Base-by-base conservation (phyloP, 306 rosid species). In the Sicyos edulis region DNA sequence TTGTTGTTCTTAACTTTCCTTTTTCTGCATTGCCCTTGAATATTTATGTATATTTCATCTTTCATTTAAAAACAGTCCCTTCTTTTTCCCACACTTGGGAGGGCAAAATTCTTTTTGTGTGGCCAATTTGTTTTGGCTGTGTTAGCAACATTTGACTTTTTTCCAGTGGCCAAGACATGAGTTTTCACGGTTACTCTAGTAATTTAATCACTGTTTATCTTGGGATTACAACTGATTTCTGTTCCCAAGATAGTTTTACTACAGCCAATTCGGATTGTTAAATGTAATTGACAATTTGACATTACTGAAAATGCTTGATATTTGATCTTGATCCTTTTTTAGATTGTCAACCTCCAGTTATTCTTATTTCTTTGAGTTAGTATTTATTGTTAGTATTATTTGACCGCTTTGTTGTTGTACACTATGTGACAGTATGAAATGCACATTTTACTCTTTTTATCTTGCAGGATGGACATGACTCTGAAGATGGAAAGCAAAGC, bases 401-500 rank as follows among this genome's bases (percentile, higher is more conserved):
- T 69, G 55, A 10, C 59, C 13, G 14, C 34, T 68, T 68, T 68
- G 15, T 67, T 67, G 42, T 6, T 40, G 72, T 67, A 19, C 26
- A 7, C 16, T 69, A 57, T 8, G 4, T 50, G 58, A 69, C 24
- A 40, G 45, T 26, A 14, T 69, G 44, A 50, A 53, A 50, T 24
- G 45, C 73, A 49, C 44, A 1, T 4, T 4, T 60, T 45, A 20
- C 54, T 67, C 54, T 34, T 47, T 67, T 40, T 42, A 57, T 44
- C 20, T 79, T 50, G 71, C 83, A 92, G 96, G 98, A 90, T 58
- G 96, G 90, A 10, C 96, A 88, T 49, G 89, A 87, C 63, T 81
- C 87, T 4, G 93, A 90, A 67, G 96, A 90, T 67, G 72, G 91
- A 16, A 92, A 90, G 83, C 92, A 90, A 77, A 90, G 88, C 88